Base-by-base conservation (phyloP, 345 rosid species). In the Arabidopsis suecica region DNA sequence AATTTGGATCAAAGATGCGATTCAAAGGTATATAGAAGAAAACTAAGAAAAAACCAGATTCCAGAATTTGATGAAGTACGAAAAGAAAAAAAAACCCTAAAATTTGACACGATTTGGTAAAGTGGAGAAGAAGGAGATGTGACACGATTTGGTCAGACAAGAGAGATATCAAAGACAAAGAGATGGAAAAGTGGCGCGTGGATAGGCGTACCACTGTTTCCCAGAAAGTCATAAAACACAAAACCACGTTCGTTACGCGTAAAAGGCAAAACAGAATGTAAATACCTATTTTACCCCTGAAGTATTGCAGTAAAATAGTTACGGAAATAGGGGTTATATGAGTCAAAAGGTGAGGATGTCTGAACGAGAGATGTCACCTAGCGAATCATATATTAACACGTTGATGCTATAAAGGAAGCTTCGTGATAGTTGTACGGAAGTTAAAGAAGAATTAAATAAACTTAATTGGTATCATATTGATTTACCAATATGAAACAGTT, bases 191-290 rank as follows among this genome's bases (percentile, higher is more conserved):
- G 65, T 7, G 62, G 75, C 58, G 75, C 69, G 79, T 69, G 65
- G 8, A 9, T 32, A 50, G 44, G 67, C 61, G 78, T 68, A 45
- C 78, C 30, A 41, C 73, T 67, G 45, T 3, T 69, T 61, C 74
- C 45, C 1, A 12, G 74, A 68, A 76, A 76, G 16, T 28, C 48
- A 13, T 1, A 28, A 28, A 28, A 28, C 32, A 33, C 12, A 9
- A 33, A 50, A 53, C 65, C 80, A 76, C 80, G 80, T 76, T 55
- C 53, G 37, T 55, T 69, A 62, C 80, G 75, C 75, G 80, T 36
- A 62, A 62, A 69, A 45, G 36, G 10, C 0, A 25, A 41, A 10
- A 0, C 1, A 0, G 0, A 16, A 3, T 28, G 32, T 12, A 56
- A 56, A 45, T 65, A 13, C 42, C 73, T 7, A 44, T 36, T 74